phyloP scores from a whole-genome alignment of 2,329 filamentous ascomycete genomes.

The Trichoderma arundinaceum region DNA sequence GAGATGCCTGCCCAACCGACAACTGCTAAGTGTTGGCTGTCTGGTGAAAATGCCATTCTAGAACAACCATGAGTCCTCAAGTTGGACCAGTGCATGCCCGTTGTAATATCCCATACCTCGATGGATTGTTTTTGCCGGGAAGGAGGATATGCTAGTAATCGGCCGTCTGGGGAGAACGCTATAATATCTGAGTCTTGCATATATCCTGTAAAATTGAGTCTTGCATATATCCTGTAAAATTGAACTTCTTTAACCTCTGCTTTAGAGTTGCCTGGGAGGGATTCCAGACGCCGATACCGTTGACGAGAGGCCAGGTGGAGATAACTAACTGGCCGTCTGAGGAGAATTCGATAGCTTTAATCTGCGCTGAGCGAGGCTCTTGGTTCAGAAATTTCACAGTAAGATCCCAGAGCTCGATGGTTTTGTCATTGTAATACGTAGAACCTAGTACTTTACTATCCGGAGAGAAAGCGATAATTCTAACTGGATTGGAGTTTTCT shows the following conservation, averaged over 20 bases:
- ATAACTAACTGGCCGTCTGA: too few relatives aligned
- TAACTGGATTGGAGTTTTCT: too few relatives aligned
- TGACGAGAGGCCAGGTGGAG: too few relatives aligned
- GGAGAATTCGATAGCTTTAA: too few relatives aligned
- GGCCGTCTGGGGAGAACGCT: not conserved
- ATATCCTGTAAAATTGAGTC: too few relatives aligned
- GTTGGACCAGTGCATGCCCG: not conserved
- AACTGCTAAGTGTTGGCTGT: not conserved
- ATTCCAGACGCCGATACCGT: not conserved
- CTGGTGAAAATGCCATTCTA: not conserved
- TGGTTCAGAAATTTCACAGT: too few relatives aligned
- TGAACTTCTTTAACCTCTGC: not conserved
- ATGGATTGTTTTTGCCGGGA: rapidly evolving
- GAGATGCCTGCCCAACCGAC: not conserved
- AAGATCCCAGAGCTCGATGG: too few relatives aligned
- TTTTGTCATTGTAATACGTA: too few relatives aligned
- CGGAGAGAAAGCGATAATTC: too few relatives aligned
- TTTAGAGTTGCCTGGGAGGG: not conserved
- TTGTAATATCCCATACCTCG: not conserved
- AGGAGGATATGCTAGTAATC: not conserved
- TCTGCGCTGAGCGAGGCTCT: too few relatives aligned
- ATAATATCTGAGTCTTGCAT: not conserved
- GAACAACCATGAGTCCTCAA: not conserved
- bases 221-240: too few relatives aligned
- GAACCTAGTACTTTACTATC: too few relatives aligned